Base-by-base conservation (phyloP, 2,329 filamentous ascomycete genomes). In the Aureobasidium vineae region DNA sequence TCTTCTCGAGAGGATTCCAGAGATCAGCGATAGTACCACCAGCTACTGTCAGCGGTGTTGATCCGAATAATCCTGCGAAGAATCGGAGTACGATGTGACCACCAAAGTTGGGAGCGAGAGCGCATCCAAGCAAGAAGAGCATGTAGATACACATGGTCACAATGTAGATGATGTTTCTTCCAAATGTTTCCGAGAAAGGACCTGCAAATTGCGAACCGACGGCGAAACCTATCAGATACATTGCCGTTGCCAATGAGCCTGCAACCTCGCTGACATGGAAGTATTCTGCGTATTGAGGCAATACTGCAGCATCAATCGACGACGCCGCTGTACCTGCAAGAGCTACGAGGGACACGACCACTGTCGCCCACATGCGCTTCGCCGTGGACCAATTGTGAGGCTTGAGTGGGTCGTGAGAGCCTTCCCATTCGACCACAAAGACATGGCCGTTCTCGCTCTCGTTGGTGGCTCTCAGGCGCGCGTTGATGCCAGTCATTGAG, bases 141-240 rank as follows among this genome's bases (percentile, higher is more conserved):
- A 67, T 63, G 21, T 67, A 70, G 10, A 72, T 61, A 26, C 60
- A 54, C 41, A 70, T 67, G 3, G 69, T 69, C 8, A 67, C 56
- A 40, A 74, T 67, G 38, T 74, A 73, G 31, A 73, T 59, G 1
- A 69, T 67, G 67, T 72, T 73, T 2, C 72, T 57, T 19, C 65
- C 81, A 54, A 78, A 72, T 0, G 76, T 77, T 68, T 80, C 78
- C 0, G 77, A 78, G 7, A 79, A 72, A 0, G 78, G 77, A 2
- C 76, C 77, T 10, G 76, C 73, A 38, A 78, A 73, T 1, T 79
- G 70, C 3, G 77, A 74, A 5, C 78, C 78, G 19, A 74, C 67
- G 3, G 74, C 77, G 41, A 79, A 72, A 1, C 81, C 82, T 36
- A 83, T 75, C 7, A 83, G 40, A 10, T 56, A 65, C 60, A 63